phyloP scores from a whole-genome alignment of 805 yeast genomes.

The Yarrowia bubula region DNA sequence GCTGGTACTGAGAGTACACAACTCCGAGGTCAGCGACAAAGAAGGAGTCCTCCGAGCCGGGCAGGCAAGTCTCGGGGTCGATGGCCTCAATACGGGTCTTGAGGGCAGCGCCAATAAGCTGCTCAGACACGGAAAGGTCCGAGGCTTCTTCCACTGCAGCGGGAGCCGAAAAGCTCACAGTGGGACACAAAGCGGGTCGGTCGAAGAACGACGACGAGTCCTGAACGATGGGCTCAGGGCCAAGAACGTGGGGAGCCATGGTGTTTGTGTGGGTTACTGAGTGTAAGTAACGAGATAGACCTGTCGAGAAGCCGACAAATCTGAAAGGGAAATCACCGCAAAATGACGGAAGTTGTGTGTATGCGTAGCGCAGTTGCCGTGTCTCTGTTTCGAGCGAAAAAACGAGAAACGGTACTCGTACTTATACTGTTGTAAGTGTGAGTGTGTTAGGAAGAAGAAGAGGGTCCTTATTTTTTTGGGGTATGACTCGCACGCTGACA shows the following conservation, averaged over 20 bases:
- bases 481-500: conserved; percentile 12
- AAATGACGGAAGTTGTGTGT: conserved; percentile 14
- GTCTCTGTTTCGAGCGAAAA: conserved; percentile 4
- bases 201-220: neutral
- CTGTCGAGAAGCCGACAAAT: conserved; percentile 26
- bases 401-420: conserved; percentile 20
- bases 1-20: conserved; percentile 55
- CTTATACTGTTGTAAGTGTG: conserved; percentile 17
- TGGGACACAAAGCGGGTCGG: neutral
- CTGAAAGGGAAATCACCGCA: conserved; percentile 18
- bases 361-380: conserved; percentile 25
- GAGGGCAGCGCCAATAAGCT: conserved; percentile 32
- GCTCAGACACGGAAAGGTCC: conserved; percentile 3
- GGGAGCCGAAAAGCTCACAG: neutral
- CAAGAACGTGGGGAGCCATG: conserved; percentile 22
- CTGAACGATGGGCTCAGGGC: conserved; percentile 18
- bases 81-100: conserved; percentile 38
- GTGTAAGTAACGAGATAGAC: neutral
- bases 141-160: neutral
- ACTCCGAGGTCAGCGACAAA: conserved; percentile 83
- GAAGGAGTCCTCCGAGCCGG: conserved; percentile 83
- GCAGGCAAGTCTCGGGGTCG: conserved; percentile 57
- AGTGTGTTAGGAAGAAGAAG: conserved; percentile 11
- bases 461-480: neutral
- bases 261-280: neutral